Conservation (phyloP, 495 filamentous ascomycete genomes). For the Aspergillus asperescens region DNA sequence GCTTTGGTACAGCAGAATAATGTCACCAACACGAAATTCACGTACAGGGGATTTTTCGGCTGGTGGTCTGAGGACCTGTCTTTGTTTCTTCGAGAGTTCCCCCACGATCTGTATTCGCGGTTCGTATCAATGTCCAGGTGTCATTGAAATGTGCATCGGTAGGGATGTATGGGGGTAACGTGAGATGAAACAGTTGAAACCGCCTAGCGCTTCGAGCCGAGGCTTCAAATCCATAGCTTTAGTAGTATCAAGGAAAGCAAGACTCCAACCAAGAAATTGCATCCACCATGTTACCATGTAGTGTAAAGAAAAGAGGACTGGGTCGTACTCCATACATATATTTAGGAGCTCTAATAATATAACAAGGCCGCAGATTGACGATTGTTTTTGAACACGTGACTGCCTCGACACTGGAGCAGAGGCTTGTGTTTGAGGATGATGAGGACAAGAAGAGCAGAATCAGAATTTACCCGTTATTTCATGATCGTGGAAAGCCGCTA, state of each 20-base stretch:
- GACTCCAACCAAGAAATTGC: neutral
- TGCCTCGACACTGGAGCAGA: neutral
- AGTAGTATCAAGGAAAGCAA: neutral
- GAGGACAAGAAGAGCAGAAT: no score
- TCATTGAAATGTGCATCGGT: no score
- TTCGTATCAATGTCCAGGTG: neutral
- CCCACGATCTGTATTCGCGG: neutral
- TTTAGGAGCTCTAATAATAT: constrained; percentile 2
- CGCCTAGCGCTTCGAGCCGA: neutral
- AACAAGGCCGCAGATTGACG: neutral
- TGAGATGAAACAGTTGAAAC: constrained; percentile 1
- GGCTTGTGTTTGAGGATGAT: neutral
- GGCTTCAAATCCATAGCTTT: neutral
- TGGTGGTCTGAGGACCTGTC: no score
- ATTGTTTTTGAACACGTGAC: neutral
- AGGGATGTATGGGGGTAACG: neutral
- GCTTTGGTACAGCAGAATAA: constrained; percentile 7
- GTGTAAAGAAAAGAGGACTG: neutral
- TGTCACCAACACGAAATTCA: neutral
- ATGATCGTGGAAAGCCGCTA: no score
- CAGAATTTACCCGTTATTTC: no score
- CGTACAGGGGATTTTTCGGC: neutral
- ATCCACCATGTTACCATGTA: neutral
- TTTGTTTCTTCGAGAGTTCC: no score
- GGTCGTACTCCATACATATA: neutral